Evolutionary conservation across 1,139 yeast species (phyloP).

Genomic region (Suzukiozyma palmioleophila): DNA sequence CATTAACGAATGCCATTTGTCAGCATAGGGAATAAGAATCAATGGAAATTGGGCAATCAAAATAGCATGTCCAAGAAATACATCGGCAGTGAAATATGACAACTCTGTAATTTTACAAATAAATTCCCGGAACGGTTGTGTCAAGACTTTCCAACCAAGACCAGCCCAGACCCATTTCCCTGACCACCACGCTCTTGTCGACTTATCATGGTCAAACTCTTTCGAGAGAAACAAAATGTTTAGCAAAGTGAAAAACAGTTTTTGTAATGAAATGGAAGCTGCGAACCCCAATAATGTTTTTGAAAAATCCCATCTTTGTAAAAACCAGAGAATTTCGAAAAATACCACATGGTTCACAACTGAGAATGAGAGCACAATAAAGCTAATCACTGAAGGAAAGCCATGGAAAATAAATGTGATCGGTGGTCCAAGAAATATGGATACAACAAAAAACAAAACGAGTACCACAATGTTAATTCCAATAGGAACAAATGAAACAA

Average conservation of each 20-base stretch:
- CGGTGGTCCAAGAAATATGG: slow-evolving; percentile 46
- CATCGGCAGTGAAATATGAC: slow-evolving; percentile 52
- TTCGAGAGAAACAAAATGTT: slow-evolving; percentile 40
- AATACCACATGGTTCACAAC: slow-evolving; percentile 38
- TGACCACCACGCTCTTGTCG: slow-evolving; percentile 65
- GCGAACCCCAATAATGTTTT: slow-evolving; percentile 47
- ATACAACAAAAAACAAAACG: slow-evolving; percentile 33
- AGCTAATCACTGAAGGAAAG: slow-evolving; percentile 44
- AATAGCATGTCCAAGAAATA: slow-evolving; percentile 48
- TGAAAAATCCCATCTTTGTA: slow-evolving; percentile 51
- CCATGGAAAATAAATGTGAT: slow-evolving; percentile 27
- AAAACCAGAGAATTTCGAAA: slow-evolving; percentile 48
- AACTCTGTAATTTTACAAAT: slow-evolving; percentile 51
- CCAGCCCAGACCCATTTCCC: slow-evolving; percentile 59
- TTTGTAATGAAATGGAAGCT: slow-evolving; percentile 38
- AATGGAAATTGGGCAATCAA: slow-evolving; percentile 50
- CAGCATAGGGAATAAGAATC: slow-evolving; percentile 53
- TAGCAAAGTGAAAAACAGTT: slow-evolving; percentile 37
- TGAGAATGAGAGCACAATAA: slow-evolving; percentile 39
- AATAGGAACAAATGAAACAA: slow-evolving; percentile 48
- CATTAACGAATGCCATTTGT: slow-evolving; percentile 74
- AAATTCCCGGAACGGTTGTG: slow-evolving; percentile 54
- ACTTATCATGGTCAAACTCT: slow-evolving; percentile 47
- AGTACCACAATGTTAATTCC: slow-evolving; percentile 36
- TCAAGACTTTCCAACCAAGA: slow-evolving; percentile 44